phyloP scores from a whole-genome alignment of 2,329 filamentous ascomycete species.

The Aspergillus uvarum region DNA sequence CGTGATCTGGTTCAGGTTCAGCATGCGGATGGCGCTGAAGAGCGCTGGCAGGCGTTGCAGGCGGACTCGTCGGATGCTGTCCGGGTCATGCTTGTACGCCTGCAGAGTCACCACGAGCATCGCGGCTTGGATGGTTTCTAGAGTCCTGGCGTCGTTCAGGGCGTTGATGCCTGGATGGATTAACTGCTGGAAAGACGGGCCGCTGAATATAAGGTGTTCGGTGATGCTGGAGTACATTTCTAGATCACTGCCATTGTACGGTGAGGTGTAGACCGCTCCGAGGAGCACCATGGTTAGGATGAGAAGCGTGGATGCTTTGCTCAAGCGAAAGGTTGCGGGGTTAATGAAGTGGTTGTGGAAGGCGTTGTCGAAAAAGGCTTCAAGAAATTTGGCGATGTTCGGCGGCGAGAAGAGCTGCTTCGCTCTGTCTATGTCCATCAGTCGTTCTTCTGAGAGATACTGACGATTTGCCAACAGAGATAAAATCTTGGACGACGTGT shows the following conservation, averaged over 20 bases:
- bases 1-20: background rate
- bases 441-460: background rate
- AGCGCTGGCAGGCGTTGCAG: background rate
- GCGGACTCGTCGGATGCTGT: background rate
- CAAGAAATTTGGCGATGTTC: background rate
- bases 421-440: background rate
- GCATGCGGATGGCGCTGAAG: background rate
- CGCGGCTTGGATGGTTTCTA: background rate
- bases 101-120: background rate
- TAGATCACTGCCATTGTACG: background rate
- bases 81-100: background rate
- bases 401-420: background rate
- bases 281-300: background rate
- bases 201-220: background rate
- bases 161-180: no score
- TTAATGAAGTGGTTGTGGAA: background rate
- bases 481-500: background rate
- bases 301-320: background rate
- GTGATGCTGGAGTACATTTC: background rate
- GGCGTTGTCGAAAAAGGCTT: background rate
- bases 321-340: background rate
- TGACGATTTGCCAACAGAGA: background rate
- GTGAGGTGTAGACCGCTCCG: background rate
- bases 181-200: background rate
- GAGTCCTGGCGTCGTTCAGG: background rate